Conservation (phyloP, 2,329 filamentous ascomycete species). For the Penicillium sp. region DNA sequence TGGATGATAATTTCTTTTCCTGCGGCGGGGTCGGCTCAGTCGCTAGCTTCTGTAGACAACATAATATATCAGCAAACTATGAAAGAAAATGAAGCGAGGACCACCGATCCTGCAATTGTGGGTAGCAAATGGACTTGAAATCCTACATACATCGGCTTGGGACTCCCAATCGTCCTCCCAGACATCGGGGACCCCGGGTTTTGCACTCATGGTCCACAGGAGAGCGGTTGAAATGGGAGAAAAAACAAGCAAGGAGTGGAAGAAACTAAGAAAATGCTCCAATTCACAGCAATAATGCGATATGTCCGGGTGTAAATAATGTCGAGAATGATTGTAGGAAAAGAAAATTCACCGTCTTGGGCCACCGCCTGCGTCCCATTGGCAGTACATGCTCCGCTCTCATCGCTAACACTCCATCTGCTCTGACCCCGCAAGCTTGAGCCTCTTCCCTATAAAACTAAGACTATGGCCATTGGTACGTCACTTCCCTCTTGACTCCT, state of each 20-base stretch:
- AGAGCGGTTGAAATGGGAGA: constrained; percentile 1
- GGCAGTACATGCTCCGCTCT: constrained; percentile 6
- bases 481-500: background rate
- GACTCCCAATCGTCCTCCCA: constrained; percentile 92
- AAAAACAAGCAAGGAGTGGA: background rate
- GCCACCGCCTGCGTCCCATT: constrained; percentile 19
- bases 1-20: constrained; percentile 45
- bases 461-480: constrained; percentile 23
- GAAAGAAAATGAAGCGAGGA: too few species aligned
- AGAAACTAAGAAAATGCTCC: constrained; percentile 3
- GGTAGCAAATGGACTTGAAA: background rate
- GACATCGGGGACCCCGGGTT: constrained; percentile 62
- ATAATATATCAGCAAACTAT: constrained; percentile 5
- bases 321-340: constrained; percentile 2
- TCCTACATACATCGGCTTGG: constrained; percentile 59
- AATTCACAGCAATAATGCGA: constrained; percentile 1
- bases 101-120: too few species aligned
- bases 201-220: constrained; percentile 35
- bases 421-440: constrained; percentile 1
- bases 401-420: constrained; percentile 11
- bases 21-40: constrained; percentile 36
- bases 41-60: constrained; percentile 35
- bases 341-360: constrained; percentile 19
- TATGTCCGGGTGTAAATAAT: constrained; percentile 14
- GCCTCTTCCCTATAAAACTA: background rate